Evolutionary conservation across 768 basidiomycete species (phyloP), one percentile per base, ranked within the genome.

Genomic region (Lactarius sanguifluus): DNA sequence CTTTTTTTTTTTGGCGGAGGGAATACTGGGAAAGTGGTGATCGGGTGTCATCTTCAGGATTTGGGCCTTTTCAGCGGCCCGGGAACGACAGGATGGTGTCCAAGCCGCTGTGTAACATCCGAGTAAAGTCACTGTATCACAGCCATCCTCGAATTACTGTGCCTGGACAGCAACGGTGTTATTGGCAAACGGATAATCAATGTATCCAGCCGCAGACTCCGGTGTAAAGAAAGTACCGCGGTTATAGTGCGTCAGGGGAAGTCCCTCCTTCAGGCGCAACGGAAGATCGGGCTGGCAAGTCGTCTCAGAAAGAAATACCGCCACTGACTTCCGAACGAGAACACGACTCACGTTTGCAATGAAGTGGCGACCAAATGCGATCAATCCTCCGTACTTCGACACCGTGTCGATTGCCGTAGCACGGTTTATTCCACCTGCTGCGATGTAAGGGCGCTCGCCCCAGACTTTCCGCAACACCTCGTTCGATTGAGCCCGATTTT

Each of bases 281-380:
- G 72, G 70, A 30, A 64, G 66, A 55, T 68, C 69, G 3, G 69
- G 69, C 69, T 67, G 43, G 25, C 7, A 23, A 0, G 5, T 57
- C 0, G 5, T 2, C 15, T 55, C 4, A 65, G 57, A 40, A 20
- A 65, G 57, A 40, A 20, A 28, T 16, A 13, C 25, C 28, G 20
- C 34, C 47, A 25, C 3, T 10, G 1, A 10, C 7, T n/a, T 2
- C 18, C 4, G 12, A 50, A 12, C 9, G 16, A 61, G 15, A 20
- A 20, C 16, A 28, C n/a, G 2, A 66, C 64, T 52, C 54, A 65
- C 59, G 30, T 68, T 68, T 1, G 67, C 38, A 25, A 68, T 38
- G 36, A 65, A 68, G 25, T 61, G 34, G 18, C 67, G 66, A 15
- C 58, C 66, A 34, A 67, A 67, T 3, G 54, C 64, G 7, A 69